phyloP scores from a whole-genome alignment of 257 asterid species.

The Petunia secreta region DNA sequence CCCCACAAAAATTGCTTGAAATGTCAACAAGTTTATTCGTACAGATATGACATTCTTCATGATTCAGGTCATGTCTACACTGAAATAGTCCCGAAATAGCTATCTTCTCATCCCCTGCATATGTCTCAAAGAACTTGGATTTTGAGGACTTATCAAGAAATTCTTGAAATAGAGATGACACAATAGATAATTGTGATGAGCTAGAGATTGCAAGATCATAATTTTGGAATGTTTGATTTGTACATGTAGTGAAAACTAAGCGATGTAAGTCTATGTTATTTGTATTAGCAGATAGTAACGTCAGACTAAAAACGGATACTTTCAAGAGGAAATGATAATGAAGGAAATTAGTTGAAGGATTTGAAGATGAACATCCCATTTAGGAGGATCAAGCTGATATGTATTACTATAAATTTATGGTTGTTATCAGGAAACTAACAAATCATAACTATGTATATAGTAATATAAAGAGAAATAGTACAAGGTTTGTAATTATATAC shows the following conservation, averaged over 20 bases:
- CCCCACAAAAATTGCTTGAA: slow-evolving; percentile 44
- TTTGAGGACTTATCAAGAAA: slow-evolving; percentile 44
- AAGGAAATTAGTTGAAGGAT: slow-evolving; percentile 22
- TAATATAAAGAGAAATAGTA: neutral
- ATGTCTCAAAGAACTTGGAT: slow-evolving; percentile 57
- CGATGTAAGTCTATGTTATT: slow-evolving; percentile 38
- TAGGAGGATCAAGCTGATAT: neutral
- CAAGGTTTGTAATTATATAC: too few species aligned
- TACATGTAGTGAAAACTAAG: slow-evolving; percentile 52
- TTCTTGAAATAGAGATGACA: slow-evolving; percentile 50
- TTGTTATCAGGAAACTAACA: neutral
- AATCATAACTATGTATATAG: too few species aligned
- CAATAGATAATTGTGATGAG: slow-evolving; percentile 35
- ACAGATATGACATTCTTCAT: slow-evolving; percentile 53
- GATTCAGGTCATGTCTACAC: slow-evolving; percentile 52
- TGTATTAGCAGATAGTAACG: slow-evolving; percentile 32
- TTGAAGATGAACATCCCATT: slow-evolving; percentile 35
- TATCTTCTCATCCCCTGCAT: slow-evolving; percentile 39
- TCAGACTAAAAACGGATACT: slow-evolving; percentile 26
- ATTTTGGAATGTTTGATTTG: slow-evolving; percentile 42
- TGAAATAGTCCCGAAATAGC: slow-evolving; percentile 63
- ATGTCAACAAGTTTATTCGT: slow-evolving; percentile 41
- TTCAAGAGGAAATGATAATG: slow-evolving; percentile 25
- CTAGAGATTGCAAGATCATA: slow-evolving; percentile 11
- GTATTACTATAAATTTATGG: neutral